Percentiles rank a stretch among this genome's conserved stretches.
Evolutionary conservation across 2,329 filamentous ascomycete species (phyloP).

Genomic region (Calonectria pteridis): DNA sequence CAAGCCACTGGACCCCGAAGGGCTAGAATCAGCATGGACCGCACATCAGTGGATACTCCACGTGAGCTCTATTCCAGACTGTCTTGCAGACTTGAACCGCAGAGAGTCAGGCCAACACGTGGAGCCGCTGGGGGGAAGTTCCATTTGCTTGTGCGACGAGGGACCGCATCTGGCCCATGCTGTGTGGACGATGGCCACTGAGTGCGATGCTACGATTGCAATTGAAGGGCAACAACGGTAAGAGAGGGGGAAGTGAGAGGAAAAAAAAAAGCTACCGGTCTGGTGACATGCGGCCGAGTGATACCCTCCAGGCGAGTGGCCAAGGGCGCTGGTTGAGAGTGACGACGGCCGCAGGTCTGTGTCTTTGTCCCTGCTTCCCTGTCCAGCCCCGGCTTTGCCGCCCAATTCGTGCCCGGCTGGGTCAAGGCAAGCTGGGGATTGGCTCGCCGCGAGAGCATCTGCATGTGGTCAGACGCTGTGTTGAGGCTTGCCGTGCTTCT

Average conservation of each 20-base stretch:
- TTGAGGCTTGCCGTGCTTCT: slow-evolving; percentile 32
- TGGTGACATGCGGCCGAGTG: slow-evolving; percentile 29
- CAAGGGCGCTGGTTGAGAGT: slow-evolving; percentile 21
- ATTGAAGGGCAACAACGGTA: background rate
- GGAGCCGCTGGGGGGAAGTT: slow-evolving; percentile 43
- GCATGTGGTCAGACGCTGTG: slow-evolving; percentile 43
- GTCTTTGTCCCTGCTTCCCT: slow-evolving; percentile 27
- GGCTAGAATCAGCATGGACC: slow-evolving; percentile 43
- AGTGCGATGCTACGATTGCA: slow-evolving; percentile 31
- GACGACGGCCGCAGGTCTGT: slow-evolving; percentile 18
- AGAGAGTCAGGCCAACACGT: slow-evolving; percentile 46
- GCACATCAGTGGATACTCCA: slow-evolving; percentile 49
- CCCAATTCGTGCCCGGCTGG: slow-evolving; percentile 40
- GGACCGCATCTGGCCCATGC: slow-evolving; percentile 27
- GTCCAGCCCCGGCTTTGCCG: slow-evolving; percentile 32
- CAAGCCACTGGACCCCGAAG: slow-evolving; percentile 41
- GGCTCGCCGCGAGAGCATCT: slow-evolving; percentile 30
- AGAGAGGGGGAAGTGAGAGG: background rate
- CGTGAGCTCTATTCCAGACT: slow-evolving; percentile 43
- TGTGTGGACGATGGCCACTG: slow-evolving; percentile 10
- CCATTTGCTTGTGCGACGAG: slow-evolving; percentile 41
- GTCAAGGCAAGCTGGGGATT: slow-evolving; percentile 31
- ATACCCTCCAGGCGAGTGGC: slow-evolving; percentile 23
- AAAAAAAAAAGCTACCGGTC: slow-evolving; percentile 26
- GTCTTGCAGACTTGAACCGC: slow-evolving; percentile 40